Conservation (phyloP, 2,329 filamentous ascomycete species). For the Lecanoromycetidae sp. region DNA sequence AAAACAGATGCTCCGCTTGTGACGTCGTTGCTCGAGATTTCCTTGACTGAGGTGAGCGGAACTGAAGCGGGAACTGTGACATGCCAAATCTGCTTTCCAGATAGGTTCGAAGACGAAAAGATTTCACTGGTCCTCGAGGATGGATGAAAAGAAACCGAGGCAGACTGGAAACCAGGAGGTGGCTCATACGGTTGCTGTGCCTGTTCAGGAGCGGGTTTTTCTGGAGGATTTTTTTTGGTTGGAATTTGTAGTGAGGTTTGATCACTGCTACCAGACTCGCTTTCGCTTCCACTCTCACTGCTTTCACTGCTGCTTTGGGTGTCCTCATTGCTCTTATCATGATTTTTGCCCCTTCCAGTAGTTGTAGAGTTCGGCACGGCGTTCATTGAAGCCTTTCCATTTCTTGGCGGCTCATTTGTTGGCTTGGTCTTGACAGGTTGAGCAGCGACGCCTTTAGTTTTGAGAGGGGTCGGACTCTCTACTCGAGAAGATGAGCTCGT, state of each 20-base stretch:
- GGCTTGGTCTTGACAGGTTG: not conserved
- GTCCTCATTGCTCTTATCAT: not conserved
- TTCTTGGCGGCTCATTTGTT: not conserved
- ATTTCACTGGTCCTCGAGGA: constrained; percentile 3
- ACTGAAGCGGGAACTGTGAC: constrained; percentile 35
- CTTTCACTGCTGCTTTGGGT: not conserved
- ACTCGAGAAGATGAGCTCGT: not conserved
- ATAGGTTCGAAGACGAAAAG: constrained; percentile 18
- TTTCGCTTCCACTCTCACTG: not conserved
- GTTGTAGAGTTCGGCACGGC: no score
- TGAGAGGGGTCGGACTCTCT: not conserved
- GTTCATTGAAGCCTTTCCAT: no score
- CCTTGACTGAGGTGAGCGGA: constrained; percentile 33
- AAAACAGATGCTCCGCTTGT: constrained; percentile 32
- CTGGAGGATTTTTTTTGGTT: not conserved
- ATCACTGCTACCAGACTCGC: constrained; percentile 6
- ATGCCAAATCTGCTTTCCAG: constrained; percentile 37
- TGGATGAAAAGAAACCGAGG: constrained; percentile 2
- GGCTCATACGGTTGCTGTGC: constrained; percentile 3
- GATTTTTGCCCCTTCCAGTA: not conserved
- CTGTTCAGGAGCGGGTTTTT: not conserved
- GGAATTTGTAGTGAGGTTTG: not conserved
- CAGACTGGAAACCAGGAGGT: constrained; percentile 13
- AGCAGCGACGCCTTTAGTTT: not conserved
- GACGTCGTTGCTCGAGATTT: constrained; percentile 32